Evolutionary conservation across 306 rosid species (phyloP), one percentile per base, ranked within the genome.

Genomic region (Cucumis cinereus): DNA sequence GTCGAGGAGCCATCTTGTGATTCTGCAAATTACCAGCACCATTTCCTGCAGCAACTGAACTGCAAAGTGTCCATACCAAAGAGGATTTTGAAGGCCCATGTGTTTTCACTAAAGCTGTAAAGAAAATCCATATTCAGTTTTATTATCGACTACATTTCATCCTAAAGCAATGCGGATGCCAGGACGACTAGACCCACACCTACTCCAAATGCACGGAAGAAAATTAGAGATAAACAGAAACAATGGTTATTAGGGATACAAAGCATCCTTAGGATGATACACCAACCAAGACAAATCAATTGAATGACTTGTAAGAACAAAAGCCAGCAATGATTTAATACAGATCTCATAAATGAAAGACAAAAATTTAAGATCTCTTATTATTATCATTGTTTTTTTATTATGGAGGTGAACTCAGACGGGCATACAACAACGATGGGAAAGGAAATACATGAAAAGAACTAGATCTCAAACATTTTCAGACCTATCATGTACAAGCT

Each of bases 11-110:
- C 79, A 85, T 81, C 85, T 84, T 91, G 82, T 78, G 89, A 80
- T 81, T 84, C 79, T 71, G 77, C 75, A 71, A 45, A 23, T 86
- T 71, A 71, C 72, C 77, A 83, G 57, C 73, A 58, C 68, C 76
- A 66, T 79, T 79, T 80, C 83, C 77, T 28, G 86, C 79, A 23
- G 90, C 78, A 77, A 76, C 80, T 76, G 87, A 77, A 79, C 87
- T 87, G 76, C 83, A 7, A 4, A 85, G 84, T 24, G 97, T 91
- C 98, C 98, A 94, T 72, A 91, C 98, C 85, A 94, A 78, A 58
- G 98, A 91, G 77, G 88, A 89, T 82, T 86, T 86, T 61, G 79
- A 82, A 68, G 85, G 82, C 84, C 82, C 88, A 59, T 83, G 49
- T 12, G 80, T 72, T 75, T 83, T 89, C 69, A 87, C 78, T 77